phyloP scores from a whole-genome alignment of 1,284 basidiomycete species.

The Apiotrichum domesticum region DNA sequence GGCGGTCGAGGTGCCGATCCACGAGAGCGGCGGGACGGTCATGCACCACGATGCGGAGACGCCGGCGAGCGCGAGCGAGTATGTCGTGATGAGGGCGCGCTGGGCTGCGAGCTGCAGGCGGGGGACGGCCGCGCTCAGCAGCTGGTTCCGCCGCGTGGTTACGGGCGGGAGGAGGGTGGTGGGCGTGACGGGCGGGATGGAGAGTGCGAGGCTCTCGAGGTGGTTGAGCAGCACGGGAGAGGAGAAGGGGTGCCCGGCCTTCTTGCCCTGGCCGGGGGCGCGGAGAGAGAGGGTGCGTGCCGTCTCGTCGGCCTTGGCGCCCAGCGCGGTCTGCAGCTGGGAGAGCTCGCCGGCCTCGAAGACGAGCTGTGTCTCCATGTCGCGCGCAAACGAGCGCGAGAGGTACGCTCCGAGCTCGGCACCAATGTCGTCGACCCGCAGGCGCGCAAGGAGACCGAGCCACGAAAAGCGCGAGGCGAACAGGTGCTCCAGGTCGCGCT shows the following conservation, averaged over 20 bases:
- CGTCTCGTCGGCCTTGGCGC: conserved; percentile 48
- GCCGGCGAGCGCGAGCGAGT: conserved; percentile 38
- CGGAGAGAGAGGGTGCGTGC: conserved; percentile 24
- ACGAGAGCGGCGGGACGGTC: conserved; percentile 28
- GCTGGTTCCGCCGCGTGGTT: conserved; percentile 54
- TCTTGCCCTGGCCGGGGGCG: conserved; percentile 18
- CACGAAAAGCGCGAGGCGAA: conserved; percentile 57
- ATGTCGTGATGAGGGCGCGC: conserved; percentile 54
- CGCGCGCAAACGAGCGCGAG: conserved; percentile 57
- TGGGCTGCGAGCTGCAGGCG: conserved; percentile 64
- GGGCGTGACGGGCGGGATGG: conserved; percentile 52
- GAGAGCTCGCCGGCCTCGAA: conserved; percentile 64
- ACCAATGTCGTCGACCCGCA: conserved; percentile 65
- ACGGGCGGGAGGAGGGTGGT: conserved; percentile 57
- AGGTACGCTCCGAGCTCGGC: conserved; percentile 55
- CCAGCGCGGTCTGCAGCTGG: conserved; percentile 53
- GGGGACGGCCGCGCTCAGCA: conserved; percentile 56
- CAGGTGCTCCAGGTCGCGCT: conserved; percentile 52
- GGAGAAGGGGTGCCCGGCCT: conserved; percentile 51
- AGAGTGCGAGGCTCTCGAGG: conserved; percentile 53
- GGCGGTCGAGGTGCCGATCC: conserved; percentile 49
- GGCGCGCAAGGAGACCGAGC: conserved; percentile 57
- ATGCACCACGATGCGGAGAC: conserved; percentile 46
- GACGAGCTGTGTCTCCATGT: conserved; percentile 65
- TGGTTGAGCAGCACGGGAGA: conserved; percentile 65